Base-by-base conservation (phyloP, 768 basidiomycete genomes). In the Rhodotorula toruloides region DNA sequence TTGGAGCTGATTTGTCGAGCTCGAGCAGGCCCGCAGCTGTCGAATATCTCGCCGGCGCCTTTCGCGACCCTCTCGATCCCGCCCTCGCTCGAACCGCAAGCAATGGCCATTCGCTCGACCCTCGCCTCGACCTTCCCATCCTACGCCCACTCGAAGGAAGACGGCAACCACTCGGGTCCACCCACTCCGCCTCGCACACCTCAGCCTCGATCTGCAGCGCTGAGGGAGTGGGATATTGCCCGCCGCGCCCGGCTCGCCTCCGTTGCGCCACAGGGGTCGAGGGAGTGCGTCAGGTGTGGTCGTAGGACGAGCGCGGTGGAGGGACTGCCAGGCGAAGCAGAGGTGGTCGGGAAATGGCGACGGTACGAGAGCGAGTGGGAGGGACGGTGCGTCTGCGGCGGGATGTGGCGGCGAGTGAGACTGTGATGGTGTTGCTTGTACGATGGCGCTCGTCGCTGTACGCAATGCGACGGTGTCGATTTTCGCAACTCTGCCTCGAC, bases 321-420 rank as follows among this genome's bases (percentile, higher is more conserved):
- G 48, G 46, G 21, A 13, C 31, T 22, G 17, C 29, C 0, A 4
- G 21, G 25, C 6, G 52, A 21, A 4, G 37, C 39, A 22, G 36
- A 21, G 8, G 32, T 5, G 40, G 34, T 16, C 39, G 62, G 55
- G 5, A 31, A 29, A 42, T 63, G 62, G 62, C 37, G n/a, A 7
- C 36, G 46, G 39, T 52, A 36, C n/a, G 63, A 58, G 49, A 31
- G 22, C 14, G 56, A n/a, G 42, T 65, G 64, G 64, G 46, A 59
- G 37, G 64, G 44, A 13, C 34, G 58, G 52, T 65, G 64, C n/a
- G 37, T 44, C 3, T 65, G 64, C 32, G 64, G 64, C 0, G 64
- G 64, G 13, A 17, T 32, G 34, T 65, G 63, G 63, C 17, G 43
- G 3, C 13, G 49, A 14, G 55, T 31, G 37, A 36, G 13, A 10